Evolutionary conservation across 2,329 filamentous ascomycete genomes (phyloP).

Genomic region (Exophiala mesophila): DNA sequence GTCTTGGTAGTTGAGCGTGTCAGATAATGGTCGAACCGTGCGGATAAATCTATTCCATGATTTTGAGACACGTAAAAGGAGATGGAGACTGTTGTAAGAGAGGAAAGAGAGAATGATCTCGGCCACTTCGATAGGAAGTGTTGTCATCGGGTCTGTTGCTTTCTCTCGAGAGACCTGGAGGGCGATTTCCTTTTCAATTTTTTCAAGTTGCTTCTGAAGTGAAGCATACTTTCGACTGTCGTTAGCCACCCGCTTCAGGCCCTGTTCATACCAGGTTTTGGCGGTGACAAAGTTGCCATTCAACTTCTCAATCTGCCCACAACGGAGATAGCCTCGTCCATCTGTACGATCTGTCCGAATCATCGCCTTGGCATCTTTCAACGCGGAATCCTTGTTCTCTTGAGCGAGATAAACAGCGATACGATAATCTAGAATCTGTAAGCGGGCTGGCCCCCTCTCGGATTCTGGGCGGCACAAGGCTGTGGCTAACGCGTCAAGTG

Average conservation of each 20-base stretch:
- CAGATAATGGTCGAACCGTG: constrained; percentile 46
- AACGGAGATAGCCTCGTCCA: constrained; percentile 55
- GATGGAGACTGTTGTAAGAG: constrained; percentile 48
- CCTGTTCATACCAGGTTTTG: constrained; percentile 53
- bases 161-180: constrained; percentile 29
- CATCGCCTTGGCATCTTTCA: constrained; percentile 54
- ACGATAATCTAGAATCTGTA: constrained; percentile 36
- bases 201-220: constrained; percentile 12
- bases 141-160: constrained; percentile 45
- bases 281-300: constrained; percentile 51
- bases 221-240: constrained; percentile 26
- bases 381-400: constrained; percentile 45
- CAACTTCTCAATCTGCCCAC: constrained; percentile 43
- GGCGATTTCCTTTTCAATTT: constrained; percentile 44
- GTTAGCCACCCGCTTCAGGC: constrained; percentile 49
- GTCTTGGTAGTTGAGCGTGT: constrained; percentile 47
- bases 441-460: constrained; percentile 5
- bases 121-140: constrained; percentile 52
- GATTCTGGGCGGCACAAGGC: constrained; percentile 8
- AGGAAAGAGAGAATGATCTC: constrained; percentile 49
- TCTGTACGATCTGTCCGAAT: constrained; percentile 49
- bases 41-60: constrained; percentile 51
- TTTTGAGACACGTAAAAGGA: constrained; percentile 51
- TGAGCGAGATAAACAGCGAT: constrained; percentile 42
- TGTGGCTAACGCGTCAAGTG: constrained; percentile 6